Evolutionary conservation across 108 stramenopile genomes (phyloP), one percentile per base, ranked within the genome.

Genomic region (Conticribra weissflogii): DNA sequence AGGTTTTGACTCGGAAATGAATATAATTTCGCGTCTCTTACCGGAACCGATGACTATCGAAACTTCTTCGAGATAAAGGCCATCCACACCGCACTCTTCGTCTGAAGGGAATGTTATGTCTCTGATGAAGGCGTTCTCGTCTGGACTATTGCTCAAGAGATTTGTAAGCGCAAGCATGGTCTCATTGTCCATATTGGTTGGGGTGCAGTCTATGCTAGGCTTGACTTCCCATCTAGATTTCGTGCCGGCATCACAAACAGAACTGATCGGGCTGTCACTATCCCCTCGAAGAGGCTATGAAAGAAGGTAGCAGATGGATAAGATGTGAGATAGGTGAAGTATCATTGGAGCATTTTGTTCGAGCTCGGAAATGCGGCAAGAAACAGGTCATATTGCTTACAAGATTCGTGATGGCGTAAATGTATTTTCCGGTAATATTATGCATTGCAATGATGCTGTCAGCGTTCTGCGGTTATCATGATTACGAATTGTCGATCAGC

Each of bases 211-310:
- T 18, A n/a, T 48, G 12, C 70, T 74, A 28, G 33, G 50, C 49
- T 66, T 66, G 55, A 81, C 54, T 48, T 76, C 79, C 80, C 80
- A 81, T 27, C 80, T 53, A 27, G 76, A 77, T 21, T 69, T 56
- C 21, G 76, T 17, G 2, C 61, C 61, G 12, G 76, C 76, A 17
- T 32, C 66, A 45, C 80, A 81, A 2, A 68, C 59, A 22, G 73
- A 74, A 32, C 65, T 53, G 3, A 70, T 36, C 18, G 45, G 59
- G 22, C 47, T 41, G 25, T 56, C 62, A 36, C 63, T 61, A n/a
- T 51, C 31, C 23, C 71, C 77, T 23, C 59, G 22, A 22, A 78
- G 63, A 12, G 68, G 68, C 19, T 71, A 47, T 3, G 65, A 69
- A 1, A 52, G 21, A 25, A 78, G n/a, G n/a, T n/a, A n/a, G n/a